Percentiles rank a stretch among this genome's conserved stretches.
Evolutionary conservation across 2,329 filamentous ascomycete species (phyloP).

Genomic region (Lanzia echinophila): DNA sequence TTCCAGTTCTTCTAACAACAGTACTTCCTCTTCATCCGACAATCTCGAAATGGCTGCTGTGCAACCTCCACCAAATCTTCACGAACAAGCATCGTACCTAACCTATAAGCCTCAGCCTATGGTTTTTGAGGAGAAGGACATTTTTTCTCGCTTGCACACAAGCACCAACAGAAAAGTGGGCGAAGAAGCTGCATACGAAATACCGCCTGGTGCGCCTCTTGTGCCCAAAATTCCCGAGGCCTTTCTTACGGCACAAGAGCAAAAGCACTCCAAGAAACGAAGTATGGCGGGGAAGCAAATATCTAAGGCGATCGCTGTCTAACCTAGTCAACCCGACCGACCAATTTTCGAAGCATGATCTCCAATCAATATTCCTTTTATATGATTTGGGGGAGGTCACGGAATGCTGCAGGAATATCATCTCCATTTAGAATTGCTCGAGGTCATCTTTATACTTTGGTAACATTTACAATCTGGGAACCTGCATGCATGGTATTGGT

Average conservation of each 20-base stretch:
- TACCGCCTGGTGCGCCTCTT: slow-evolving; percentile 5
- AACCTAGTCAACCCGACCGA: neutral
- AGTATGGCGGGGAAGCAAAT: slow-evolving; percentile 23
- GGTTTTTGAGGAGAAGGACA: slow-evolving; percentile 23
- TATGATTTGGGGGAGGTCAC: neutral
- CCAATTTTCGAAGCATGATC: neutral
- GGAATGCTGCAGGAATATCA: neutral
- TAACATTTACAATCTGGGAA: neutral
- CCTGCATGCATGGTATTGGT: neutral
- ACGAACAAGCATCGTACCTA: slow-evolving; percentile 5
- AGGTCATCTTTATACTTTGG: neutral
- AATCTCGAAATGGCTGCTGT: slow-evolving; percentile 20
- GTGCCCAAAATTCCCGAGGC: neutral
- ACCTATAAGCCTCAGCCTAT: slow-evolving; percentile 18
- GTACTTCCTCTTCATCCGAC: slow-evolving; percentile 22
- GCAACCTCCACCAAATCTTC: neutral
- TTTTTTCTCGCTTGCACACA: slow-evolving; percentile 29
- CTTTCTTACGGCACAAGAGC: slow-evolving; percentile 6
- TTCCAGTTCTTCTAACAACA: slow-evolving; percentile 18
- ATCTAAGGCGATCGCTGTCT: slow-evolving; percentile 14
- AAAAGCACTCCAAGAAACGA: slow-evolving; percentile 24
- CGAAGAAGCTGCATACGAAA: slow-evolving; percentile 26
- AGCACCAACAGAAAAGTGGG: slow-evolving; percentile 29
- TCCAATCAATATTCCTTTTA: neutral
- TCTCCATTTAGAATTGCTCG: neutral